phyloP scores from a whole-genome alignment of 2,329 filamentous ascomycete species.

The Aureobasidium mangrovei region DNA sequence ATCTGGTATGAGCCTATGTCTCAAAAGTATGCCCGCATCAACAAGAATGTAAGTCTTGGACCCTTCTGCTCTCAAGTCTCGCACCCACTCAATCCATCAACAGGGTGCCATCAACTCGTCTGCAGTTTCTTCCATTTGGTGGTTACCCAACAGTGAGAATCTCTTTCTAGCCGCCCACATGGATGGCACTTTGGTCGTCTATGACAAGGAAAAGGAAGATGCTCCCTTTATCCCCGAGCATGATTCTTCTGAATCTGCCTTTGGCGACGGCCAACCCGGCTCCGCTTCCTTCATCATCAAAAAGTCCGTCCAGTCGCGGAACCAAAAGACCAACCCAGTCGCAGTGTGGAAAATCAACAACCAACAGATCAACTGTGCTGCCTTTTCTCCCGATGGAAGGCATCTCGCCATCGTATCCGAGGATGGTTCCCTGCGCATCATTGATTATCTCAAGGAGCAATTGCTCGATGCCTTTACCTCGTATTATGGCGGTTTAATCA shows the following conservation, averaged over 20 bases:
- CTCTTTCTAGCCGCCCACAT: conserved; percentile 86
- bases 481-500: conserved; percentile 88
- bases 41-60: conserved; percentile 66
- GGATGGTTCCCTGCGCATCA: conserved; percentile 78
- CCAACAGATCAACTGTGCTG: conserved; percentile 80
- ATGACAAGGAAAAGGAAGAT: conserved; percentile 96
- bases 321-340: conserved; percentile 88
- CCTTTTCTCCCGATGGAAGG: conserved; percentile 81
- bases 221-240: conserved; percentile 63
- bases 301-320: conserved; percentile 89
- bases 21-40: conserved; percentile 88
- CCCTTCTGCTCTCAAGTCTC: background rate
- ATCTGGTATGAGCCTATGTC: conserved; percentile 98
- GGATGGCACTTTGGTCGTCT: conserved; percentile 84
- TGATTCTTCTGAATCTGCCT: background rate
- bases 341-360: conserved; percentile 89
- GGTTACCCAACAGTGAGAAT: conserved; percentile 91
- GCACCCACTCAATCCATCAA: background rate
- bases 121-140: conserved; percentile 77
- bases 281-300: conserved; percentile 55
- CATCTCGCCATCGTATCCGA: conserved; percentile 87
- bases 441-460: conserved; percentile 85
- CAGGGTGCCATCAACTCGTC: conserved; percentile 80
- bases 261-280: conserved; percentile 30
- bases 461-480: conserved; percentile 80